Evolutionary conservation across 257 asterid genomes (phyloP), one percentile per base, ranked within the genome.

Genomic region (Plantago elongata): DNA sequence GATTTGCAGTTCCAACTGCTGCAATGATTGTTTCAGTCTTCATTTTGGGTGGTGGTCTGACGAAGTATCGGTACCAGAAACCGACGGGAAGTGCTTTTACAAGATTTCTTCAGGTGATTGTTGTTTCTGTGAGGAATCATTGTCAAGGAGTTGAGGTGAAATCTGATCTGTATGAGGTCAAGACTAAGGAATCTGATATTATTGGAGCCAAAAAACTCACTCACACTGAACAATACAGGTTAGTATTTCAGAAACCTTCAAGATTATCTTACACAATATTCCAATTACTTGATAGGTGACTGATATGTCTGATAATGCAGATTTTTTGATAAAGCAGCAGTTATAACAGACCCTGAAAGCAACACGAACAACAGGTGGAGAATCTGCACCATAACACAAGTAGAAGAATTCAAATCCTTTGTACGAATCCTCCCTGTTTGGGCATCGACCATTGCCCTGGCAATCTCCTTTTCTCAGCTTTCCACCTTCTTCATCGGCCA

Each of bases 81-180:
- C 95, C 95, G 5, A 77, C 65, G 70, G 97, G 97, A 9, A 89
- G 97, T 67, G 91, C 85, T 22, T 89, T 86, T 59, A 89, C 97
- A 0, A 77, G 95, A 57, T 86, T 89, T 65, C 11, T 76, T 38
- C 95, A 89, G 49, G 97, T 86, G 12, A 17, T 77, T 47, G 83
- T 82, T 27, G 89, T 65, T 64, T 70, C 91, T 13, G 11, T 68
- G 34, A 79, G 74, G 72, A 89, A 86, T 69, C 85, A 80, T 71
- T 37, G 67, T 18, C 65, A 69, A 42, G 95, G 95, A 16, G 78
- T 77, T 17, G 63, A 66, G 45, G 71, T 73, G 51, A 64, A 42
- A 18, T 62, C 10, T 43, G 67, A 64, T 30, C 75, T 89, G 34
- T 79, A 79, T 42, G 97, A 89, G 77, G 90, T 89, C 43, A 48